Percentiles rank a stretch among this genome's conserved stretches.
These are phyloP conservation scores for Centaurea solstitialis DNA, from an alignment of 129 eudicot genomes.

Conservation along the genomic window DNA sequence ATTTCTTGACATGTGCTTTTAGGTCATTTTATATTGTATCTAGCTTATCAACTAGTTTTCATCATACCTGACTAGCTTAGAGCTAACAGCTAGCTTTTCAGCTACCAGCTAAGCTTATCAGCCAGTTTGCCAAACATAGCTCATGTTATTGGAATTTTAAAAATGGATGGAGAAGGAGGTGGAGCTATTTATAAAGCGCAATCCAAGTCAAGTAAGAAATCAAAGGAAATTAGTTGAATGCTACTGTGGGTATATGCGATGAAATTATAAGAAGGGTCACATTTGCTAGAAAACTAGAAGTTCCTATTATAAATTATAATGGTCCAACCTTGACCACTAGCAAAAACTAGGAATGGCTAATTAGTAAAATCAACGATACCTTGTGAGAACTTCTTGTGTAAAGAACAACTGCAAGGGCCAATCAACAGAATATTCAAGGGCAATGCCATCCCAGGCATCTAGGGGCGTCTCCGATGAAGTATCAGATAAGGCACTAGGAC, in stretches of 20 bases:
- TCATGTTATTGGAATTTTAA: background rate
- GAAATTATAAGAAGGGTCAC: background rate
- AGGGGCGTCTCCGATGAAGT: constrained; percentile 58
- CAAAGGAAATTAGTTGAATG: background rate
- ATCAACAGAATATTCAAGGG: constrained; percentile 89
- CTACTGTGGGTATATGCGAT: background rate
- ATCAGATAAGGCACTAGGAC: constrained; percentile 51
- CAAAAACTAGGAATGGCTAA: background rate
- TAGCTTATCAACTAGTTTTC: background rate
- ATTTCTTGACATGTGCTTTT: background rate
- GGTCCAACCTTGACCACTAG: background rate
- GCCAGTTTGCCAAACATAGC: background rate
- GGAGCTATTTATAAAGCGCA: background rate
- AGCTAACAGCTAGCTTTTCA: background rate
- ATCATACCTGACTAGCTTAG: background rate
- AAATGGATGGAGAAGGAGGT: background rate
- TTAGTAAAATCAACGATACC: constrained; percentile 41
- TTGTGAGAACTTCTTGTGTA: constrained; percentile 83
- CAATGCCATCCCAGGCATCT: constrained; percentile 96
- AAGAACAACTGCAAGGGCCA: constrained; percentile 98
- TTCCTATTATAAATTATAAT: too few species aligned
- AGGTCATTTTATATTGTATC: background rate
- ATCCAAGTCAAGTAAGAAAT: background rate
- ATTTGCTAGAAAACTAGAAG: too few species aligned
- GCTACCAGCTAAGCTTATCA: background rate